Evolutionary conservation across 192 early-diverging fungal genomes (phyloP), one percentile per base, ranked within the genome.

Genomic region (Backusella macrospora): DNA sequence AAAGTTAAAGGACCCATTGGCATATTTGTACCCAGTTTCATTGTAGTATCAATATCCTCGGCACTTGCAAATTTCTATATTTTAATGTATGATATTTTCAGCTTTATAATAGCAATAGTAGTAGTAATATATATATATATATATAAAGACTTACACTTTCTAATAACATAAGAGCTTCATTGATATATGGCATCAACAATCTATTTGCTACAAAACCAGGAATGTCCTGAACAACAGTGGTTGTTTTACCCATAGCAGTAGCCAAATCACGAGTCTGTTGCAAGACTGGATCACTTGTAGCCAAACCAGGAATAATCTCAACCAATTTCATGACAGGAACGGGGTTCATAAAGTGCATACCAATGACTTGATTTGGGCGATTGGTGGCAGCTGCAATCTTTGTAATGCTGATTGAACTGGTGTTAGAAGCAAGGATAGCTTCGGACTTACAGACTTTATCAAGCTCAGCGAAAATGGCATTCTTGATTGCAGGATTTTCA

Each of bases 311-410:
- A 79, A 99, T 99, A 68, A 99, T 91, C 80, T 99, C 96, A 3
- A 98, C 95, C 23, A 97, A 85, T 82, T 94, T 93, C 97, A 99
- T 99, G 48, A 98, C 94, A 6, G 95, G 95, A 9, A 97, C 96
- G 5, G 92, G 90, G 84, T 99, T 99, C 98, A 99, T 99, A 82
- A 99, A 99, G 75, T 99, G 98, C 98, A 99, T 99, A 37, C 98
- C 98, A 82, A 99, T 94, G 46, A 98, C 95, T 73, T 91, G 83
- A 39, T 93, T 91, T 13, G 93, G 84, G 6, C 90, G 84, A 67
- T 85, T 89, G 16, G 95, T 96, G n/a, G 96, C 87, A 38, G 96
- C 91, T 10, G 95, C 98, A 77, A 99, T 96, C 85, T 96, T 96
- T 74, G 98, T 99, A 73, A 99, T 97, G 68, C 90, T 91, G 74